These are phyloP conservation scores for Dipteronia dyeriana DNA, from an alignment of 345 rosid genomes.

Conservation along the genomic window DNA sequence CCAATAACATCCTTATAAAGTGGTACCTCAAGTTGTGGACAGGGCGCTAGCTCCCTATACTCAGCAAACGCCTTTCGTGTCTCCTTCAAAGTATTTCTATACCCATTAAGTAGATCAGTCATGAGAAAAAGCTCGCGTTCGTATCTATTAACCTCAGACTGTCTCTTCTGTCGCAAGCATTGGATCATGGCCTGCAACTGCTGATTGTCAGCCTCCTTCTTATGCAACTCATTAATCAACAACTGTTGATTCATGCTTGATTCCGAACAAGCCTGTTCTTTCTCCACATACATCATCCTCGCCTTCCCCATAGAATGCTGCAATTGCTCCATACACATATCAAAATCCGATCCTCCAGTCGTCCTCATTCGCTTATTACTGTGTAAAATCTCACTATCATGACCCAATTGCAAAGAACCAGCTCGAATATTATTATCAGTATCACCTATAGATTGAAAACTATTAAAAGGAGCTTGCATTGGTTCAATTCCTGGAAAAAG, in stretches of 20 bases:
- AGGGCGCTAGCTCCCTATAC: slow-evolving; percentile 47
- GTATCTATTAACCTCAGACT: slow-evolving; percentile 52
- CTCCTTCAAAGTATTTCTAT: slow-evolving; percentile 74
- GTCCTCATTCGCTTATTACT: slow-evolving; percentile 67
- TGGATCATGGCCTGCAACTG: not conserved
- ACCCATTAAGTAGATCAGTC: slow-evolving; percentile 66
- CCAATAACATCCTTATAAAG: slow-evolving; percentile 76
- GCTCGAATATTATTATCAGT: slow-evolving; percentile 46
- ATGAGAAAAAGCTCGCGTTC: slow-evolving; percentile 75
- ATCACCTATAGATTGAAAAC: slow-evolving; percentile 58
- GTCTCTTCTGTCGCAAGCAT: slow-evolving; percentile 45
- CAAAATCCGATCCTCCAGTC: slow-evolving; percentile 50
- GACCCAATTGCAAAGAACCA: slow-evolving; percentile 40
- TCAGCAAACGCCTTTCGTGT: slow-evolving; percentile 57
- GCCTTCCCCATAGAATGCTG: slow-evolving; percentile 47
- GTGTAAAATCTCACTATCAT: slow-evolving; percentile 48
- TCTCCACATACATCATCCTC: slow-evolving; percentile 45
- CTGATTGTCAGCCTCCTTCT: slow-evolving; percentile 24
- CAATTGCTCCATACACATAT: slow-evolving; percentile 51
- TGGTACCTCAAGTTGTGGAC: slow-evolving; percentile 54
- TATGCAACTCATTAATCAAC: slow-evolving; percentile 52
- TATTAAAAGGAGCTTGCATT: slow-evolving; percentile 49
- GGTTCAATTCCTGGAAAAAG: slow-evolving; percentile 64
- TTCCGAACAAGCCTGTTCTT: slow-evolving; percentile 50
- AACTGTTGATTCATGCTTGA: slow-evolving; percentile 52